Conservation (phyloP, 2,329 filamentous ascomycete genomes). For the Aspergillus melleus region DNA sequence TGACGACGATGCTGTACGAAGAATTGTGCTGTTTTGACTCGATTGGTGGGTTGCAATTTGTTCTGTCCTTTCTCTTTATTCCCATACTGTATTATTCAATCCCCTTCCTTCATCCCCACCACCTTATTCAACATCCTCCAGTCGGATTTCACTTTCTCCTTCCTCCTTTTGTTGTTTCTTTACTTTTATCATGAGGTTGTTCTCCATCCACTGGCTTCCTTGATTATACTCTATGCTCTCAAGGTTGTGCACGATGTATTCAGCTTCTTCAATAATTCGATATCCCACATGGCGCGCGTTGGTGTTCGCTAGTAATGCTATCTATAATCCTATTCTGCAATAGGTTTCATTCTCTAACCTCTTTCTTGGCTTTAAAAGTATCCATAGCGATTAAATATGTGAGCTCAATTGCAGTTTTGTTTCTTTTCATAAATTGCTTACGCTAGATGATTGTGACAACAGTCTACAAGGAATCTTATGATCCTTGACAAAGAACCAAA, state of each 20-base stretch:
- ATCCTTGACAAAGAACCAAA: not conserved
- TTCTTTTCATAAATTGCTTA: not conserved
- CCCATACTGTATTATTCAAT: constrained; percentile 12
- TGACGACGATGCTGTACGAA: constrained; percentile 21
- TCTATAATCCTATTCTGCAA: not conserved
- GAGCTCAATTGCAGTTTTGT: not conserved
- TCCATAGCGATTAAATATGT: not conserved
- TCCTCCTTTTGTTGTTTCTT: not conserved
- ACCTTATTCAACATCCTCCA: not conserved
- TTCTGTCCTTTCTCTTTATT: constrained; percentile 9
- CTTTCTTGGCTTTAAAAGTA: not conserved
- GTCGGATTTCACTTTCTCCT: not conserved
- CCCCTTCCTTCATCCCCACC: constrained; percentile 1
- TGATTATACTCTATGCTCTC: not conserved
- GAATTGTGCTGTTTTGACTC: constrained; percentile 9
- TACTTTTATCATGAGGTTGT: not conserved
- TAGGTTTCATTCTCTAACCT: not conserved
- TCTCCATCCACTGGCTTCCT: not conserved
- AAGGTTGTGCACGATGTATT: not conserved
- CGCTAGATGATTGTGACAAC: not conserved
- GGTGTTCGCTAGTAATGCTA: not conserved
- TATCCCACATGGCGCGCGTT: not conserved
- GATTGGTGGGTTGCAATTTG: constrained; percentile 8
- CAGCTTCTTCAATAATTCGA: not conserved
- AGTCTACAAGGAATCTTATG: no score